Base-by-base conservation (phyloP, 2,329 filamentous ascomycete genomes). In the Sporothrix phasma region DNA sequence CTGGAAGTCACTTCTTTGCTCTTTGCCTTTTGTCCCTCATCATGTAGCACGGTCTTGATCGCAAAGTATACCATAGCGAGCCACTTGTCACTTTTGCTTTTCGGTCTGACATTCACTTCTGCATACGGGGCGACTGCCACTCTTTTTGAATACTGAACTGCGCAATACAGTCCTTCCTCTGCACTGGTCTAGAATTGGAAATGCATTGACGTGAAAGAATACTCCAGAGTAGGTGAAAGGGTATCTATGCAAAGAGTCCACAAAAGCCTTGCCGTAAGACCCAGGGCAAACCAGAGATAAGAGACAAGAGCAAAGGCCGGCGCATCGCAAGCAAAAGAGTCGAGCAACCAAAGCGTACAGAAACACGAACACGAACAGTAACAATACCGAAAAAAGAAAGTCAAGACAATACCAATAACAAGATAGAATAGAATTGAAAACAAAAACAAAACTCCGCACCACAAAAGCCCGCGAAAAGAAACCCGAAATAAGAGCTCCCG, bases 241-340 rank as follows among this genome's bases (percentile, higher is more conserved):
- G 67, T 68, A 67, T 68, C 66, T 47, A 65, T 61, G 60, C 62
- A 68, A 67, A 63, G 59, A 64, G 65, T 65, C 65, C 62, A 47
- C n/a, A 13, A n/a, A 37, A 19, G 56, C 49, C 56, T 61, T 66
- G 53, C 65, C 61, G 19, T 56, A 64, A 63, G 61, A 67, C 59
- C 64, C 61, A 13, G 39, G 45, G 63, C 24, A 49, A 61, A 54
- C 29, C 29, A 22, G n/a, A n/a, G n/a, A n/a, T n/a, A n/a, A 53
- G 60, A 22, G 17, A 46, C 22, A 34, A 29, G n/a, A 43, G 11
- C 17, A 51, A 8, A n/a, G 47, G 5, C 34, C 13, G 11, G 22
- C 17, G 4, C 24, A 39, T n/a, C n/a, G n/a, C n/a, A n/a, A n/a
- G 17, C 7, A 47, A 49, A 59, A 37, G 34, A 37, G 34, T 37